These are phyloP conservation scores for Aechmea fasciata DNA, from an alignment of 176 grass and related monocot species.

Conservation along the genomic window DNA sequence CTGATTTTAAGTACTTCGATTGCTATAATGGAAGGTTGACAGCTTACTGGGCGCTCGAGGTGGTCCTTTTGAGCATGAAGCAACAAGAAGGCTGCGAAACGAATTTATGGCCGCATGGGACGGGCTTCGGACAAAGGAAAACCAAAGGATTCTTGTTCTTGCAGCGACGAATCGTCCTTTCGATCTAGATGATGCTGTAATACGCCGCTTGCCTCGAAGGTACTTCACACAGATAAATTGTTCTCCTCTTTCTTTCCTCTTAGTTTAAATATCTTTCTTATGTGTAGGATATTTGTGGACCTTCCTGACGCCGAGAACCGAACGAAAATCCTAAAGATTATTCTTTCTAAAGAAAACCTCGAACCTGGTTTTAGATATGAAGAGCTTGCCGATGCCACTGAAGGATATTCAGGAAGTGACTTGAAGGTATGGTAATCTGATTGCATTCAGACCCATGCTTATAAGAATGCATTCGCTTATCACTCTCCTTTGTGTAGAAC, in stretches of 20 bases:
- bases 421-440: slow-evolving; percentile 49
- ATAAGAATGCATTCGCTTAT: slow-evolving; percentile 15
- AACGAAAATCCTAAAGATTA: slow-evolving; percentile 76
- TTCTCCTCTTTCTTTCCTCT: not conserved
- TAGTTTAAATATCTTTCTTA: not conserved
- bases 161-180: slow-evolving; percentile 91
- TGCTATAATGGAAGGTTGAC: slow-evolving; percentile 58
- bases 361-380: slow-evolving; percentile 65
- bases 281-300: slow-evolving; percentile 78
- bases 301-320: slow-evolving; percentile 79
- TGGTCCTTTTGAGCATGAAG: slow-evolving; percentile 93
- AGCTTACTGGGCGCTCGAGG: slow-evolving; percentile 93
- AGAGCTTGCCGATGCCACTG: slow-evolving; percentile 73
- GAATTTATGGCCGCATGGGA: slow-evolving; percentile 99
- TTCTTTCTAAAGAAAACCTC: slow-evolving; percentile 90
- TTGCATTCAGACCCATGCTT: slow-evolving; percentile 7
- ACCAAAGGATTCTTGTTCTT: slow-evolving; percentile 88
- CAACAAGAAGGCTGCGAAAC: slow-evolving; percentile 90
- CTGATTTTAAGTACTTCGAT: slow-evolving; percentile 7
- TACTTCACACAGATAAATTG: slow-evolving; percentile 15
- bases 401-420: slow-evolving; percentile 98
- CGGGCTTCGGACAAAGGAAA: slow-evolving; percentile 86
- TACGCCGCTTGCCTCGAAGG: slow-evolving; percentile 92
- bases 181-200: slow-evolving; percentile 96
- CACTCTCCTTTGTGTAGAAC: slow-evolving; percentile 48